Evolutionary conservation across 495 filamentous ascomycete species (phyloP), one percentile per base, ranked within the genome.

Genomic region (Aspergillus carlsbadensis): DNA sequence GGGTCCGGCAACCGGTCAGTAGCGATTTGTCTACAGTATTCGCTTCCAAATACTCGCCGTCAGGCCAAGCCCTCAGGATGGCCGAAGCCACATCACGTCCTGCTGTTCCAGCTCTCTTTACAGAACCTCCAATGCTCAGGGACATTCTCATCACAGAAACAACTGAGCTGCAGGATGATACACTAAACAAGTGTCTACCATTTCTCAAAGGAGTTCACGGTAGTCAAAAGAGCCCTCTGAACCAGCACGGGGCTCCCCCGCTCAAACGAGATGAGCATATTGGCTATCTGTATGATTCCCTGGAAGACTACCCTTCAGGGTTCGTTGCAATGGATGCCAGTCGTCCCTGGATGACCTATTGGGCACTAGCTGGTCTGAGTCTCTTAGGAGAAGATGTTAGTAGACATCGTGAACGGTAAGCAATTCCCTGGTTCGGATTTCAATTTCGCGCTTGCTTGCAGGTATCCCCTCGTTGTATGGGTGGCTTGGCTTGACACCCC

Each of bases 301-400:
- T 98, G 15, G 78, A 78, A 36, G 69, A 75, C 15, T 84, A 94
- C 53, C 89, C 91, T 0, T 67, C 77, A 2, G 69, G 71, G 10
- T 94, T 87, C 61, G 82, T 87, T 18, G 73, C 73, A 1, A 78
- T 88, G 46, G 94, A 98, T 75, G 86, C 94, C 14, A 88, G 85
- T 62, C 78, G 94, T 43, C 91, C 94, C 1, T 98, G 94, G 94
- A 80, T 96, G 62, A 72, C 94, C 58, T 98, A 98, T 72, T 98
- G 94, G 94, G 86, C 82, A 39, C 72, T 98, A 29, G 81, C 83
- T 10, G 90, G 82, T 0, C 77, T 98, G 21, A 73, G 78, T 35
- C 70, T 90, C 18, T 76, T 98, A 35, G 91, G 90, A 18, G 82
- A 88, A 60, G 90, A 96, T 66, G 76, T 93, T 15, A 81, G 78